Base-by-base conservation (phyloP, 2,329 filamentous ascomycete genomes). In the Thielaviopsis ethacetica region DNA sequence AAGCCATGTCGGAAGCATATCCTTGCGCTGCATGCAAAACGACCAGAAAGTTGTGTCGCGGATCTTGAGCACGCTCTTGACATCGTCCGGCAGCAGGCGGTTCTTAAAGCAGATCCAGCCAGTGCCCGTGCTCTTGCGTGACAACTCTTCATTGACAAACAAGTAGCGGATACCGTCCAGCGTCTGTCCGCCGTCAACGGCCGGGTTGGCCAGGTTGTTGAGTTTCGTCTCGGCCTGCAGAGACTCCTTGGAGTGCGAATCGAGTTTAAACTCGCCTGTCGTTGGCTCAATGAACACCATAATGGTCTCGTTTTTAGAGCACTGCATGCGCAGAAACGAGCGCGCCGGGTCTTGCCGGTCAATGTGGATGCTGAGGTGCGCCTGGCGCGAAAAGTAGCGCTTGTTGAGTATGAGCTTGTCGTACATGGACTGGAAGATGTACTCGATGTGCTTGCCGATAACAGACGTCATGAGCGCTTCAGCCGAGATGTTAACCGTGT, bases 1-100 rank as follows among this genome's bases (percentile, higher is more conserved):
- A 62, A 84, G 81, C 87, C 88, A 95, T 57, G 79, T 74, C 15
- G 78, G 68, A 10, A 76, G 76, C 88, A 91, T 95, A n/a, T 80
- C 82, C 60, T 75, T 74, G 65, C 83, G 84, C 65, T 78, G 81
- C 63, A 94, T 83, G 72, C 90, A 86, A 17, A 83, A 74, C 41
- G 80, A 75, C 60, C 84, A 81, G 61, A 83, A 77, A 56, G 50
- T 38, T n/a, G 82, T 74, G 57, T 85, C 81, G 47, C 81, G 75
- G 13, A 81, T 79, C 62, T 86, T 84, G 44, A 85, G 71, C 21
- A 81, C 73, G 58, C 77, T 76, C 62, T 83, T 80, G 54, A 83
- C 66, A 65, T 81, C 75, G 69, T 85, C 76, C 62, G 68, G 58
- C 62, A 73, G 71, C 54, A 82, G 68, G 13, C 78, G 75, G 24